Conservation (phyloP, 495 filamentous ascomycete species). For the Penicillium tannophilum region DNA sequence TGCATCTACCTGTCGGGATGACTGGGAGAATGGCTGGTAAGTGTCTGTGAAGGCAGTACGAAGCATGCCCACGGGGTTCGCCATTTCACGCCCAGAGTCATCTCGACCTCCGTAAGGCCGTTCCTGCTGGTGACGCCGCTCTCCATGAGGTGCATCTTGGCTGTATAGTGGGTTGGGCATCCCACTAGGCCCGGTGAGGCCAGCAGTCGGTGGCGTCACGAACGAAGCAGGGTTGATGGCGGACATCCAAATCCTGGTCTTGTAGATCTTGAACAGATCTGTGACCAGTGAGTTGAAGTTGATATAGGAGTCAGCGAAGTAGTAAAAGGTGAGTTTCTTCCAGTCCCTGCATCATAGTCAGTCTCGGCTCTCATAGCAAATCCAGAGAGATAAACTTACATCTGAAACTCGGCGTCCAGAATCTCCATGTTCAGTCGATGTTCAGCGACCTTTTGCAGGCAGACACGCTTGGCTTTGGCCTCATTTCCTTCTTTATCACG, state of each 20-base stretch:
- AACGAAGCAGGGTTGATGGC: slow-evolving; percentile 98
- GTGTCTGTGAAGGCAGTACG: slow-evolving; percentile 40
- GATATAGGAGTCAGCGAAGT: slow-evolving; percentile 96
- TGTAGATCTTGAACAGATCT: slow-evolving; percentile 98
- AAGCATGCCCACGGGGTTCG: slow-evolving; percentile 36
- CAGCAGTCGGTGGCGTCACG: slow-evolving; percentile 72
- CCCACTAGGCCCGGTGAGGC: slow-evolving; percentile 53
- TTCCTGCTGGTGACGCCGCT: slow-evolving; percentile 42
- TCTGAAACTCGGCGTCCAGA: slow-evolving; percentile 97
- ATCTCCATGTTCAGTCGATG: slow-evolving; percentile 98
- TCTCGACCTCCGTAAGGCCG: slow-evolving; percentile 36
- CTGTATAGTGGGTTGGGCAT: slow-evolving; percentile 37
- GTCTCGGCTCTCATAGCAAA: background rate
- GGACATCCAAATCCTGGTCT: slow-evolving; percentile 99
- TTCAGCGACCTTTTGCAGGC: slow-evolving; percentile 92
- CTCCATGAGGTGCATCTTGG: slow-evolving; percentile 33
- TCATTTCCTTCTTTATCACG: slow-evolving; percentile 96
- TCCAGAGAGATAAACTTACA: slow-evolving; percentile 61
- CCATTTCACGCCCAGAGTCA: slow-evolving; percentile 36
- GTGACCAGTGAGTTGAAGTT: slow-evolving; percentile 98
- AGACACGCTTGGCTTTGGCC: slow-evolving; percentile 94
- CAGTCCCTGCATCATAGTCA: slow-evolving; percentile 69
- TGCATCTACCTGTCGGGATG: slow-evolving; percentile 32
- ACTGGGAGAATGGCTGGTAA: slow-evolving; percentile 40
- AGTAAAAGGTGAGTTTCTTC: slow-evolving; percentile 99